Percentiles rank a stretch among this genome's conserved stretches.
These are phyloP conservation scores for Trichodelitschia bisporula DNA, from an alignment of 495 filamentous ascomycete species.

Conservation along the genomic window DNA sequence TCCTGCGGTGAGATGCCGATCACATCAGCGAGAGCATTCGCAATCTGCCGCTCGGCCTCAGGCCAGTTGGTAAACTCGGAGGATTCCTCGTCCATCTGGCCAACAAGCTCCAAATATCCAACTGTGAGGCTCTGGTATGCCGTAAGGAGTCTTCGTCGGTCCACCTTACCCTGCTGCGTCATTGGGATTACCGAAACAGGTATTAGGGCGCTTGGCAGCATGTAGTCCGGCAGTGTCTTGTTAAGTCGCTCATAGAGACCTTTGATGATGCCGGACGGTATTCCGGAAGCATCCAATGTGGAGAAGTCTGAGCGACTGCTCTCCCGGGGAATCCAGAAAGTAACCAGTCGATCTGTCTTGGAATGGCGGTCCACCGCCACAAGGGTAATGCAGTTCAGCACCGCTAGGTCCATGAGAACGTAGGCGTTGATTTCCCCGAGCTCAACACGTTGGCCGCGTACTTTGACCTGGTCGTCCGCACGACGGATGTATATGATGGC, in stretches of 20 bases:
- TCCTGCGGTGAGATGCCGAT: constrained; percentile 18
- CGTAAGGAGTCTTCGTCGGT: constrained; percentile 21
- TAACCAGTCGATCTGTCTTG: constrained; percentile 22
- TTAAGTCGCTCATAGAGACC: constrained; percentile 21
- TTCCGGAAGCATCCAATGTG: not conserved
- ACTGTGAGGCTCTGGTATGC: constrained; percentile 10
- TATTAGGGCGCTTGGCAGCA: constrained; percentile 43
- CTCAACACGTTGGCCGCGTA: constrained; percentile 58
- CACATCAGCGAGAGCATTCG: constrained; percentile 24
- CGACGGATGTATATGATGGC: constrained; percentile 48
- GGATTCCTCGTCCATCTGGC: constrained; percentile 6
- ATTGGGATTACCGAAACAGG: constrained; percentile 36
- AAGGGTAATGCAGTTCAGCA: constrained; percentile 28
- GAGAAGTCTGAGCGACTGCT: constrained; percentile 3
- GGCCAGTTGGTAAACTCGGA: constrained; percentile 11
- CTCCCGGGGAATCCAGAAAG: constrained; percentile 28
- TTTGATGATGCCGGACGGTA: constrained; percentile 6
- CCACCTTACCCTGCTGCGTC: constrained; percentile 37
- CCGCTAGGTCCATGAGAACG: constrained; percentile 19
- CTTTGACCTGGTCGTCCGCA: constrained; percentile 57
- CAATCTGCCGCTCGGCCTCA: constrained; percentile 20
- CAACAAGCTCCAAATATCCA: constrained; percentile 7
- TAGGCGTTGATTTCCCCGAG: constrained; percentile 48
- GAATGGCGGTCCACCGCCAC: constrained; percentile 14
- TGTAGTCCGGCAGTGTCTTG: constrained; percentile 31